Evolutionary conservation across 164 flowering plant genomes (phyloP).

Genomic region (Pachysandra terminalis): DNA sequence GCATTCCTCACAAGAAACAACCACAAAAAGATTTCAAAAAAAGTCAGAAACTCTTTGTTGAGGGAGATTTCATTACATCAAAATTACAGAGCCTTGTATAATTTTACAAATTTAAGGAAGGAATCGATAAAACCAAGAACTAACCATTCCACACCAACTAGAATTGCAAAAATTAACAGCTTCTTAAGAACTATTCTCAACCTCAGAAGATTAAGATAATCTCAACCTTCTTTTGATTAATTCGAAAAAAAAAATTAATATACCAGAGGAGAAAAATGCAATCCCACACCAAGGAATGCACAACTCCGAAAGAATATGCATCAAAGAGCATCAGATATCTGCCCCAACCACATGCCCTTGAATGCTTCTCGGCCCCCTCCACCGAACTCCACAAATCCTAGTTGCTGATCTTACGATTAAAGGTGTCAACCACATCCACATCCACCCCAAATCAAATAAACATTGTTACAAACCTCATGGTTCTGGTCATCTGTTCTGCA

Average conservation of each 20-base stretch:
- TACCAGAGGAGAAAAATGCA: constrained; percentile 23
- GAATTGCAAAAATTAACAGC: constrained; percentile 2
- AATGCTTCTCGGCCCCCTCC: neutral
- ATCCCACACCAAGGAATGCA: constrained; percentile 16
- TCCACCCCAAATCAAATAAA: constrained; percentile 16
- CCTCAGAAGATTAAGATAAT: constrained; percentile 16
- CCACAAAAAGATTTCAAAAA: too few species aligned
- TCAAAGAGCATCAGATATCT: constrained; percentile 23
- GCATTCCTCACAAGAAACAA: too few species aligned
- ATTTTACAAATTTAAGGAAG: too few species aligned
- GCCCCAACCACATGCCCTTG: constrained; percentile 1
- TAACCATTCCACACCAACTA: neutral
- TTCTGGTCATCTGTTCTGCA: constrained; percentile 27
- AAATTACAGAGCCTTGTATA: too few species aligned
- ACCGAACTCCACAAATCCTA: constrained; percentile 27
- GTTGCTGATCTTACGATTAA: constrained; percentile 25
- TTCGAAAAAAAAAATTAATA: constrained; percentile 52
- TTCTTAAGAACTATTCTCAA: constrained; percentile 1
- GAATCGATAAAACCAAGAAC: too few species aligned
- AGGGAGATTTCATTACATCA: too few species aligned
- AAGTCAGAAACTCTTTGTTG: too few species aligned
- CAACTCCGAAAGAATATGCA: constrained; percentile 59
- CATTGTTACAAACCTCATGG: constrained; percentile 21
- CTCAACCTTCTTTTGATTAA: constrained; percentile 20
- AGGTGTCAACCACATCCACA: constrained; percentile 16